phyloP scores from a whole-genome alignment of 225 moss, liverwort and hornwort species.

The Marchantia polymorpha region DNA sequence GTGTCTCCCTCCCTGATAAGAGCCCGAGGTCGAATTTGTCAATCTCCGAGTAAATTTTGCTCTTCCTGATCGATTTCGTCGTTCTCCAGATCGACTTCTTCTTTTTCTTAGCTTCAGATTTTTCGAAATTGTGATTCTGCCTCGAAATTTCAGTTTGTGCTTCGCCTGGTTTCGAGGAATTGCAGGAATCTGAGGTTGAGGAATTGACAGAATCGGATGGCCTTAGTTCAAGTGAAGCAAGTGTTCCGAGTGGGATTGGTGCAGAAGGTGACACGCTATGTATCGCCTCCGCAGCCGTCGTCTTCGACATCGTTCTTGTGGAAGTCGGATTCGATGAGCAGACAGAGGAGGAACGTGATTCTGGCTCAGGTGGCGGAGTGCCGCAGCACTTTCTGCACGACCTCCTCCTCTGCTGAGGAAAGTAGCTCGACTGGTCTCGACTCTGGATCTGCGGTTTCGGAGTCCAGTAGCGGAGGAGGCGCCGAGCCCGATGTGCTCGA shows the following conservation, averaged over 20 bases:
- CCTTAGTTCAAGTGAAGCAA: conserved; percentile 34
- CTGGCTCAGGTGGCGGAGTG: conserved; percentile 25
- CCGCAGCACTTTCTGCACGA: conserved; percentile 23
- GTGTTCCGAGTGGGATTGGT: conserved; percentile 25
- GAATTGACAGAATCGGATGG: conserved; percentile 23
- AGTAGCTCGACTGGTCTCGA: not conserved
- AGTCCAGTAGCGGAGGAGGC: not conserved
- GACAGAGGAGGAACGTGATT: conserved; percentile 25
- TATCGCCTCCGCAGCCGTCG: conserved; percentile 38
- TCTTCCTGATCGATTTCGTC: too few relatives aligned
- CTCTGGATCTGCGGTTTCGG: not conserved
- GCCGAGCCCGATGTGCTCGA: conserved; percentile 7
- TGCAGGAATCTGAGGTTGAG: not conserved
- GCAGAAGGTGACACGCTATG: conserved; percentile 26
- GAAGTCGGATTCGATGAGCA: conserved; percentile 38
- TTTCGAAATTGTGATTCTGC: too few relatives aligned
- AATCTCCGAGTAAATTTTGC: too few relatives aligned
- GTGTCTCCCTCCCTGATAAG: too few relatives aligned
- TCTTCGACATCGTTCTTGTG: conserved; percentile 29
- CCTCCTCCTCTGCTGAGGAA: conserved; percentile 6
- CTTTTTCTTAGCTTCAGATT: too few relatives aligned
- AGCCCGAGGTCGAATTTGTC: too few relatives aligned
- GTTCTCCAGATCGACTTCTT: too few relatives aligned
- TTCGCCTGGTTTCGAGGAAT: not conserved
- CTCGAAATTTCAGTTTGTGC: too few relatives aligned